Evolutionary conservation across 495 filamentous ascomycete genomes (phyloP).

Genomic region (Hypoxylon crocopeplum): DNA sequence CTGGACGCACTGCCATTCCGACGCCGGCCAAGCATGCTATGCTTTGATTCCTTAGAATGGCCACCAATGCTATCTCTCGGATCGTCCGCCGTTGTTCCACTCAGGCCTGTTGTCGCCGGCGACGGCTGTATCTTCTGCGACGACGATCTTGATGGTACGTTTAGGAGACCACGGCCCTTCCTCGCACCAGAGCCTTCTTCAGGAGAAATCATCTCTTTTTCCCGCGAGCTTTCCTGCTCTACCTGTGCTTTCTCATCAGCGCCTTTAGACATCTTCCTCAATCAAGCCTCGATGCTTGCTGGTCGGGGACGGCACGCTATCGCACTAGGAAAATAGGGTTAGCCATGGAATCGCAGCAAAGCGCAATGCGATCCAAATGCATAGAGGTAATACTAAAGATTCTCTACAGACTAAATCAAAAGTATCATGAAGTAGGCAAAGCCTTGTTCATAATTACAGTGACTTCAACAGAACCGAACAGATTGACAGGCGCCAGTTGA

Average conservation of each 20-base stretch:
- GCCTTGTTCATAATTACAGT: too few relatives aligned
- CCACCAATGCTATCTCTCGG: constrained; percentile 66
- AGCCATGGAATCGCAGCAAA: neutral
- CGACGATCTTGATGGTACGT: constrained; percentile 72
- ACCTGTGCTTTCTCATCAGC: constrained; percentile 43
- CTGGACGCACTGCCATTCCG: constrained; percentile 72
- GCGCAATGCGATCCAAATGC: neutral
- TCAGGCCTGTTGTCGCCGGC: constrained; percentile 66
- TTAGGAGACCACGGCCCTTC: constrained; percentile 64
- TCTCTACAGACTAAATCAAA: too few relatives aligned
- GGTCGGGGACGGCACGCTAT: constrained; percentile 16
- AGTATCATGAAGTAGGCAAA: too few relatives aligned
- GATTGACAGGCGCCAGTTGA: too few relatives aligned
- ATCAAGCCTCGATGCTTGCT: constrained; percentile 11
- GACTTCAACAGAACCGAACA: too few relatives aligned
- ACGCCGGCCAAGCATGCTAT: constrained; percentile 70
- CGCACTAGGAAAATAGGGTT: constrained; percentile 13
- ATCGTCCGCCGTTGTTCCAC: constrained; percentile 69
- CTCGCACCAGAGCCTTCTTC: constrained; percentile 55
- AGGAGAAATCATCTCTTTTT: constrained; percentile 52
- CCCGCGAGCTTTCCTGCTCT: constrained; percentile 52
- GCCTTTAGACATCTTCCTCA: constrained; percentile 47
- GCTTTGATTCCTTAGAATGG: constrained; percentile 67
- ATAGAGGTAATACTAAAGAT: neutral
- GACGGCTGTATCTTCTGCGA: constrained; percentile 70